Conservation (phyloP, 345 rosid species). For the Euphorbia pulcherrima region DNA sequence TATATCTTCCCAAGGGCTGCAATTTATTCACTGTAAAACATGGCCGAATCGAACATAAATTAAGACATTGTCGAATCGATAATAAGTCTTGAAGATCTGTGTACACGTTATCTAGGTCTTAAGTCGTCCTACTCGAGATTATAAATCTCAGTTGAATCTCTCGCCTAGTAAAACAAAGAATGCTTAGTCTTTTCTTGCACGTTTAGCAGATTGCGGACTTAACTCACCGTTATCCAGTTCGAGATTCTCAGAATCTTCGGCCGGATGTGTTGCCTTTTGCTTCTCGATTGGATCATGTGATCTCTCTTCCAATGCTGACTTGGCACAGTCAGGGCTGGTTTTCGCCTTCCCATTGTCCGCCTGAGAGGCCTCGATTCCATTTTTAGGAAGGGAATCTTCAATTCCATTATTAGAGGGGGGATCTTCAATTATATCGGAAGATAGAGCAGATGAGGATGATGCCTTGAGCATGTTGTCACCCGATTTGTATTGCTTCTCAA, state of each 20-base stretch:
- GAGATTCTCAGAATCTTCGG: slow-evolving; percentile 23
- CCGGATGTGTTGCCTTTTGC: slow-evolving; percentile 25
- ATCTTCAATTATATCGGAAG: slow-evolving; percentile 14
- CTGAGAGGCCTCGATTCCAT: slow-evolving; percentile 34
- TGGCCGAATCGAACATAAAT: slow-evolving; percentile 12
- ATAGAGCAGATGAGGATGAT: slow-evolving; percentile 43
- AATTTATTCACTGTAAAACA: slow-evolving; percentile 5
- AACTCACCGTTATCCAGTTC: slow-evolving; percentile 23
- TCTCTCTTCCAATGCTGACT: slow-evolving; percentile 23
- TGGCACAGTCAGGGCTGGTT: slow-evolving; percentile 1
- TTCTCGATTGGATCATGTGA: slow-evolving; percentile 25
- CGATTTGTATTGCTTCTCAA: slow-evolving; percentile 76
- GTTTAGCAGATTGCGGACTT: slow-evolving; percentile 46
- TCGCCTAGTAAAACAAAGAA: slow-evolving; percentile 12
- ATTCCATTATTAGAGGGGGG: slow-evolving; percentile 25
- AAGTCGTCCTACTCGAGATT: slow-evolving; percentile 20
- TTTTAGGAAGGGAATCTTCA: slow-evolving; percentile 31
- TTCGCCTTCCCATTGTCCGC: slow-evolving; percentile 20
- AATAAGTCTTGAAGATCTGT: slow-evolving; percentile 22
- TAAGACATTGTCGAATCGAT: slow-evolving; percentile 10
- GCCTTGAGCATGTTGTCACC: slow-evolving; percentile 52
- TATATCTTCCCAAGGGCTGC: neutral
- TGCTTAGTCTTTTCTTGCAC: slow-evolving; percentile 43
- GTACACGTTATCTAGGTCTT: slow-evolving; percentile 23
- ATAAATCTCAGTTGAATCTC: slow-evolving; percentile 18